Evolutionary conservation across 176 grass and related monocot genomes (phyloP).

Genomic region (Otatea glauca): DNA sequence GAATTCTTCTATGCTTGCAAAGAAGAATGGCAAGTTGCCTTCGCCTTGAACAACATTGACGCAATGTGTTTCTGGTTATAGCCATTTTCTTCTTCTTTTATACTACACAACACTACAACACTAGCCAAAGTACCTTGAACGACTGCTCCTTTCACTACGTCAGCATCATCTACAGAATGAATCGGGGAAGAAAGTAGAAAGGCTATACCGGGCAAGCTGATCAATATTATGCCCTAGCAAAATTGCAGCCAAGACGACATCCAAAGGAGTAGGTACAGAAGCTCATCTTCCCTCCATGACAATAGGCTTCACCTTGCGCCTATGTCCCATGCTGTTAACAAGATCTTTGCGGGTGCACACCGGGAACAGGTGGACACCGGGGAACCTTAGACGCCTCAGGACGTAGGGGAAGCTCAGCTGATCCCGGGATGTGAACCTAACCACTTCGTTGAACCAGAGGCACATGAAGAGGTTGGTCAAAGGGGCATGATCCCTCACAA

Average conservation of each 20-base stretch:
- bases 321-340: constrained; percentile 77
- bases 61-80: neutral
- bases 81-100: neutral
- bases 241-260: neutral
- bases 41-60: neutral
- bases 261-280: neutral
- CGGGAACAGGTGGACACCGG: constrained; percentile 74
- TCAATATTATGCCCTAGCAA: neutral
- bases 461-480: constrained; percentile 88
- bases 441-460: constrained; percentile 94
- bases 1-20: neutral
- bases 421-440: constrained; percentile 82
- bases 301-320: constrained; percentile 83
- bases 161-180: neutral
- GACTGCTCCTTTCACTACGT: constrained; percentile 2
- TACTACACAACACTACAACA: neutral
- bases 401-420: constrained; percentile 96
- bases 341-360: constrained; percentile 86
- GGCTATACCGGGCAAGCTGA: neutral
- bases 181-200: neutral
- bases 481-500: constrained; percentile 79
- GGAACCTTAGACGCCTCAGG: constrained; percentile 53
- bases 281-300: constrained; percentile 51
- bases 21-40: neutral
- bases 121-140: neutral